phyloP scores from a whole-genome alignment of 768 basidiomycete genomes.

The Terana coerulea region DNA sequence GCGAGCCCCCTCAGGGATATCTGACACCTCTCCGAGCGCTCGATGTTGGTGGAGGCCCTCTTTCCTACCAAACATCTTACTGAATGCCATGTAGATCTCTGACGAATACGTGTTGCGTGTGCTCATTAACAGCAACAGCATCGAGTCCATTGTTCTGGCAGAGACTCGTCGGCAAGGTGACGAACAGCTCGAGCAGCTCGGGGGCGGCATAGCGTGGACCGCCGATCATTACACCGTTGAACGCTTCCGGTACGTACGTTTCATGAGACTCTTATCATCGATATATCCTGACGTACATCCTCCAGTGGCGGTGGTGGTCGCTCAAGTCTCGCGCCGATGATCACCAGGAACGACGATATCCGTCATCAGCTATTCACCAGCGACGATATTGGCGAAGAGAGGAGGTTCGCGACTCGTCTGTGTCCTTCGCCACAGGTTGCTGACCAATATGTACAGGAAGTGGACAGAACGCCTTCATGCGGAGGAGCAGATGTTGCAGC shows the following conservation, averaged over 20 bases:
- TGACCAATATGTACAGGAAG: slow-evolving; percentile 19
- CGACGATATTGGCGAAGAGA: slow-evolving; percentile 38
- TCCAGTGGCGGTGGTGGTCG: slow-evolving; percentile 66
- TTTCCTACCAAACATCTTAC: neutral
- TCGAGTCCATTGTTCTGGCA: slow-evolving; percentile 73
- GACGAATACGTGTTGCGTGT: slow-evolving; percentile 75
- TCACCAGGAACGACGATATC: slow-evolving; percentile 39
- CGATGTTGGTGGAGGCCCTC: slow-evolving; percentile 46
- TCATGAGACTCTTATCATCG: neutral
- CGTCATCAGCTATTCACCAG: slow-evolving; percentile 50
- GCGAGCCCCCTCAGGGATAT: slow-evolving; percentile 62
- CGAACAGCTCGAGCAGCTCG: slow-evolving; percentile 37
- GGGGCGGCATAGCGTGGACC: slow-evolving; percentile 56
- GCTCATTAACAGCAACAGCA: slow-evolving; percentile 67
- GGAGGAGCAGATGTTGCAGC: slow-evolving; percentile 10
- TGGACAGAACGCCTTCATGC: slow-evolving; percentile 27
- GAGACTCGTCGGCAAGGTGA: slow-evolving; percentile 63
- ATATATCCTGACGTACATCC: too few species aligned
- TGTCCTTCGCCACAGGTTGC: slow-evolving; percentile 32
- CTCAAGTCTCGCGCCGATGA: slow-evolving; percentile 36
- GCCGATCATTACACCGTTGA: slow-evolving; percentile 59
- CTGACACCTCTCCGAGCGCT: slow-evolving; percentile 81
- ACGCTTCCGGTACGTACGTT: slow-evolving; percentile 54
- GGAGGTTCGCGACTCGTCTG: neutral
- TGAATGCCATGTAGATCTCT: slow-evolving; percentile 50